Conservation (phyloP, 2,329 filamentous ascomycete species). For the Ceratocystis cubensis region DNA sequence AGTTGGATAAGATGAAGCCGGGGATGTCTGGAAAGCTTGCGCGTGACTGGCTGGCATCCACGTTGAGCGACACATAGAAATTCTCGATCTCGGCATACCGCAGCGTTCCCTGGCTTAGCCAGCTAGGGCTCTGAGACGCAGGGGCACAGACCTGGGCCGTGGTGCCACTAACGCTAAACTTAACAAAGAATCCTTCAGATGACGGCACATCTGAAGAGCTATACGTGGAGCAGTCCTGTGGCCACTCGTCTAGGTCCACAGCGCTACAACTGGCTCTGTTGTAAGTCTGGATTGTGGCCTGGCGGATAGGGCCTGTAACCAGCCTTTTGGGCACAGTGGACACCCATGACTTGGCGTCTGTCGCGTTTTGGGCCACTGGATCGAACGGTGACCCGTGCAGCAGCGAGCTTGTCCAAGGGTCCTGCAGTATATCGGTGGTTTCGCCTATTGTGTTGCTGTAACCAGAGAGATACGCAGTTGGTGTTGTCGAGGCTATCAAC, state of each 20-base stretch:
- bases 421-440: background rate
- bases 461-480: conserved; percentile 17
- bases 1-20: conserved; percentile 14
- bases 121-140: background rate
- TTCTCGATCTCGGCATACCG: conserved; percentile 10
- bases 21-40: background rate
- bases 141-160: conserved; percentile 17
- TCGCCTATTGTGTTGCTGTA: conserved; percentile 16
- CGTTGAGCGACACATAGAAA: conserved; percentile 12
- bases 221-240: conserved; percentile 12
- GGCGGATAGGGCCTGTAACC: conserved; percentile 15
- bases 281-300: conserved; percentile 18
- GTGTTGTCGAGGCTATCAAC: conserved; percentile 18
- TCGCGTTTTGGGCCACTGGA: conserved; percentile 15
- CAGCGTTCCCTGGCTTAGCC: conserved; percentile 11
- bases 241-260: conserved; percentile 11
- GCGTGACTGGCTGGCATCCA: background rate
- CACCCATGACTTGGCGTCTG: conserved; percentile 16
- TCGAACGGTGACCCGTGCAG: conserved; percentile 13
- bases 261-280: conserved; percentile 6
- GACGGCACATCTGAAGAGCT: conserved; percentile 14
- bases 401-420: conserved; percentile 13
- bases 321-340: conserved; percentile 14
- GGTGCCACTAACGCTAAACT: conserved; percentile 3
- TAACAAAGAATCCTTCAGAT: conserved; percentile 7